A percentile compares a stretch with the other conserved stretches of the same genome.
phyloP scores from a whole-genome alignment of 352 stramenopile genomes.

The Globisporangium iwayamae region DNA sequence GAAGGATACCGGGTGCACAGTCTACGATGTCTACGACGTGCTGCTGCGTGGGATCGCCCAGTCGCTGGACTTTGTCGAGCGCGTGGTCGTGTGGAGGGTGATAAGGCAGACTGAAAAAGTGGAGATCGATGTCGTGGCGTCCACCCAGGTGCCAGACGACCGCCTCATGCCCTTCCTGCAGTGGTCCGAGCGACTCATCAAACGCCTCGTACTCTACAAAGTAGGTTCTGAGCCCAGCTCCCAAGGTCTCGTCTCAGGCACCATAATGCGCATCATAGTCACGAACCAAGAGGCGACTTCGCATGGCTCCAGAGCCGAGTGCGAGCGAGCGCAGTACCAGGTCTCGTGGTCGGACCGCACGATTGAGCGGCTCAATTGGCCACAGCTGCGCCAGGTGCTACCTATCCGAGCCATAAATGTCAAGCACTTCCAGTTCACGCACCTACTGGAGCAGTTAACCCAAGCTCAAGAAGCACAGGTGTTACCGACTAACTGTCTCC shows the following conservation, averaged over 20 bases:
- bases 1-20: constrained; percentile 26
- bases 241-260: constrained; percentile 31
- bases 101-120: constrained; percentile 8
- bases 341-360: constrained; percentile 52
- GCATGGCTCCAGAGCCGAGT: constrained; percentile 12
- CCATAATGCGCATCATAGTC: constrained; percentile 20
- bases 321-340: constrained; percentile 42
- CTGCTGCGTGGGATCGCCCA: constrained; percentile 41
- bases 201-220: constrained; percentile 55
- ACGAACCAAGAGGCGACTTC: constrained; percentile 1
- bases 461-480: background rate
- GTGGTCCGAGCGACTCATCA: constrained; percentile 56
- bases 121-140: constrained; percentile 48
- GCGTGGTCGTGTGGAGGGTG: constrained; percentile 60
- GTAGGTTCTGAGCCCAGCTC: constrained; percentile 19
- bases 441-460: constrained; percentile 24
- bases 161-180: constrained; percentile 54
- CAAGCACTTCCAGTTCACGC: constrained; percentile 57
- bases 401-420: constrained; percentile 65
- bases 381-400: constrained; percentile 47
- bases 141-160: constrained; percentile 55
- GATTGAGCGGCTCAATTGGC: constrained; percentile 45
- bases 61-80: constrained; percentile 38
- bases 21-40: constrained; percentile 54
- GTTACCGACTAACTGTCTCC: background rate